Evolutionary conservation across 2,329 filamentous ascomycete species (phyloP), one percentile per base, ranked within the genome.

Genomic region (Phoma herbarum): DNA sequence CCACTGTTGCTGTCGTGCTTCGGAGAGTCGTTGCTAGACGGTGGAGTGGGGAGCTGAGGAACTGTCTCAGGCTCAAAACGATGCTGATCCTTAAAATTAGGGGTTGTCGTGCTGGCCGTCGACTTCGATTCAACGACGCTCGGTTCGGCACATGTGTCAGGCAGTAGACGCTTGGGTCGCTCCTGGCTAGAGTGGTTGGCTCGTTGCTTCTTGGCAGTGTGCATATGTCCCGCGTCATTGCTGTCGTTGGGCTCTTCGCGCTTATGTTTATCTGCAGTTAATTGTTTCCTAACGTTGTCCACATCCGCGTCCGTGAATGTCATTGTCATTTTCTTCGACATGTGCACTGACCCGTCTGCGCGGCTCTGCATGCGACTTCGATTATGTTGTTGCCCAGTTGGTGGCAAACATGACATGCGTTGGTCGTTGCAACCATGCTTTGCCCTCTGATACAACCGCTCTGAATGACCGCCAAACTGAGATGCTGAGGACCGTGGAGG

Each of bases 231-330:
- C 8, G 18, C n/a, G 12, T 51, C 26, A 1, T 35, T 26, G 9
- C 23, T n/a, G 3, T 6, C 16, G 0, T 29, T 43, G 3, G 33
- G 6, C 1, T 12, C n/a, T 6, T 29, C 18, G 4, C 54, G 33
- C 22, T 52, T 47, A 20, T 43, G 54, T 26, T 57, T 57, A 2
- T 4, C n/a, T 18, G 29, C 22, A 16, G 23, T 31, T 29, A 12
- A 10, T 3, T 23, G 6, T 10, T 39, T 16, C 2, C 22, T 23
- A 12, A 5, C 9, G 5, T 14, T 11, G 9, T 20, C 10, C 18
- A 3, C 2, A 2, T 18, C 28, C 10, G 39, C 20, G 39, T 6
- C 22, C 20, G 7, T n/a, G 12, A 23, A 12, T 45, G 16, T 23
- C 25, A 16, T 45, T 14, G 3, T 14, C 11, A 14, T 6, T 4